Percentiles rank a stretch among this genome's conserved stretches.
Evolutionary conservation across 352 stramenopile genomes (phyloP).

Genomic region (Globisporangium solare): DNA sequence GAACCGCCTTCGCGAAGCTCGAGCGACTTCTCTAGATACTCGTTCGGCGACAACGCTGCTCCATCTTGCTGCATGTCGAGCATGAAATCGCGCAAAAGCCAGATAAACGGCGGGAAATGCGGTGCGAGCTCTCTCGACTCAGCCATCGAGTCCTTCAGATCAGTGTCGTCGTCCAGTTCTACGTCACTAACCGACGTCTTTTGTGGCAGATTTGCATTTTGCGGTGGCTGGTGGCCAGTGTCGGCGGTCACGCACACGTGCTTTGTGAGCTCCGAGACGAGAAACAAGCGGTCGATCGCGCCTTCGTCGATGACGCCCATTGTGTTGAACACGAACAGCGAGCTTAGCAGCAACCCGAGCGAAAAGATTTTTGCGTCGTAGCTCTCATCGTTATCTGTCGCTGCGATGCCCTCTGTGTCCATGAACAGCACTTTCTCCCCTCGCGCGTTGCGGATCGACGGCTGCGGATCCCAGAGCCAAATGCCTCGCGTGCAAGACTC

Average conservation of each 20-base stretch:
- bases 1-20: conserved; percentile 39
- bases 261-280: conserved; percentile 84
- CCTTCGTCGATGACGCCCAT: conserved; percentile 88
- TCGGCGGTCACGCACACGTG: conserved; percentile 68
- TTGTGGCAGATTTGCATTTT: background rate
- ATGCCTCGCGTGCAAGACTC: conserved; percentile 84
- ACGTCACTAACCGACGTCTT: background rate
- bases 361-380: conserved; percentile 89
- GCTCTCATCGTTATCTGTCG: conserved; percentile 82
- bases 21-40: conserved; percentile 78
- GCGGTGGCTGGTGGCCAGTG: conserved; percentile 5
- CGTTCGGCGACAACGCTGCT: conserved; percentile 44
- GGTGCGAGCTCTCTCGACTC: conserved; percentile 54
- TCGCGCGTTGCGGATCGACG: conserved; percentile 45
- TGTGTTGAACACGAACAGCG: conserved; percentile 84
- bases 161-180: conserved; percentile 3
- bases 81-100: conserved; percentile 79
- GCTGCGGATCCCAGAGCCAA: conserved; percentile 73
- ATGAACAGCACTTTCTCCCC: conserved; percentile 75
- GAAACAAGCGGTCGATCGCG: conserved; percentile 78
- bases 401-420: conserved; percentile 83
- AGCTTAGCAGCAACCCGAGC: conserved; percentile 71
- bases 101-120: conserved; percentile 82
- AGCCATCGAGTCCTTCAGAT: conserved; percentile 27
- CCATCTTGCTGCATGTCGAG: conserved; percentile 76